Conservation (phyloP, 78 protist genomes). For the Guillardia theta region DNA sequence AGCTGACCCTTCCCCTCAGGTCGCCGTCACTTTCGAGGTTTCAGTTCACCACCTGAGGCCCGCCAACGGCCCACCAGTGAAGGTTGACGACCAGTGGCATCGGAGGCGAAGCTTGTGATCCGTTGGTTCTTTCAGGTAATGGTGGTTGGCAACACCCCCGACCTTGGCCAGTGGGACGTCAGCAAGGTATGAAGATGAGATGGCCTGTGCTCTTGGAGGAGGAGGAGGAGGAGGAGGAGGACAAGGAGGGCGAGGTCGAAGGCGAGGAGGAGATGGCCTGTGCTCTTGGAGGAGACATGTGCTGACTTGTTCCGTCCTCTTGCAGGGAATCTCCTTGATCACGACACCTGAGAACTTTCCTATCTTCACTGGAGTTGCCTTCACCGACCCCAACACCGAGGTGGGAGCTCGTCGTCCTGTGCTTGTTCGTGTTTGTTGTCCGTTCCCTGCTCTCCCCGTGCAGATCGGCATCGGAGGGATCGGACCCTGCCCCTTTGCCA, state of each 20-base stretch:
- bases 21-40: neutral
- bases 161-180: neutral
- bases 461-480: too few species aligned
- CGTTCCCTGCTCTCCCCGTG: neutral
- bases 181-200: neutral
- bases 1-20: too few species aligned
- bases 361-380: neutral
- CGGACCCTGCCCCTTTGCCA: neutral
- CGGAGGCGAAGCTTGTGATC: neutral
- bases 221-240: too few species aligned
- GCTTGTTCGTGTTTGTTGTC: neutral
- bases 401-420: neutral
- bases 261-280: too few species aligned
- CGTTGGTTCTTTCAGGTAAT: neutral
- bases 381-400: neutral
- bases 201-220: too few species aligned
- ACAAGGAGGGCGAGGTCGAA: too few species aligned
- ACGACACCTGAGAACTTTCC: neutral
- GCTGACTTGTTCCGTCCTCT: neutral
- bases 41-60: neutral
- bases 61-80: neutral
- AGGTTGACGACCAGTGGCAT: too few species aligned
- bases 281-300: too few species aligned
- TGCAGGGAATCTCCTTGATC: neutral
- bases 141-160: neutral